phyloP scores from a whole-genome alignment of 768 basidiomycete genomes.

The Boletus subparvulus region DNA sequence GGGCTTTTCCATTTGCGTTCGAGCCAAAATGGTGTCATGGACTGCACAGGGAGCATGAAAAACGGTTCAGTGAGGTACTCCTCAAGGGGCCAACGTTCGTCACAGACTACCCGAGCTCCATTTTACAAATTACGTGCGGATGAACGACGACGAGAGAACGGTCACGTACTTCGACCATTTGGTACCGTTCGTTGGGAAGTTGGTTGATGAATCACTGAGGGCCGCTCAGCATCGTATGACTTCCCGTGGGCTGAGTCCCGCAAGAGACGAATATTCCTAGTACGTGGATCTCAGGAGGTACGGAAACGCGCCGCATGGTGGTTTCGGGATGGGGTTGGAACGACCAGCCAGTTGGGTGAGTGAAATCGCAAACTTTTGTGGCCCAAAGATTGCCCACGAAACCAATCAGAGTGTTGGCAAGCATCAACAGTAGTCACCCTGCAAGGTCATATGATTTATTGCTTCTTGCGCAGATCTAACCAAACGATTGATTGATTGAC shows the following conservation, averaged over 20 bases:
- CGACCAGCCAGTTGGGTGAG: constrained; percentile 63
- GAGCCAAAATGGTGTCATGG: constrained; percentile 64
- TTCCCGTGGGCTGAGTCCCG: constrained; percentile 42
- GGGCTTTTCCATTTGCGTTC: constrained; percentile 45
- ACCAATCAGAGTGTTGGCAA: constrained; percentile 36
- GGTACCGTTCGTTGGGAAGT: constrained; percentile 84
- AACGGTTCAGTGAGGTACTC: constrained; percentile 70
- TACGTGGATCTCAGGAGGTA: constrained; percentile 82
- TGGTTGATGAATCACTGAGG: constrained; percentile 88
- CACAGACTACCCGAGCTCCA: constrained; percentile 83
- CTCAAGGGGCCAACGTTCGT: constrained; percentile 71
- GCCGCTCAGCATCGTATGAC: constrained; percentile 53
- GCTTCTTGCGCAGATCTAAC: too few species aligned
- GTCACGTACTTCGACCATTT: constrained; percentile 97
- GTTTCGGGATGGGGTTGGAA: constrained; percentile 96
- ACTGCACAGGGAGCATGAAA: constrained; percentile 90
- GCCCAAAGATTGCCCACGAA: constrained; percentile 33
- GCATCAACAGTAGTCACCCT: constrained; percentile 24
- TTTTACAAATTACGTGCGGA: constrained; percentile 82
- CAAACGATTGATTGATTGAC: too few species aligned
- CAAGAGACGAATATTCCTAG: constrained; percentile 47
- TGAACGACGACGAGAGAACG: constrained; percentile 54
- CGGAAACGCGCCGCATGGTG: constrained; percentile 92
- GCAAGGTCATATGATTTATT: too few species aligned
- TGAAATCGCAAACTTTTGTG: constrained; percentile 66